Conservation (phyloP, 1,284 basidiomycete species). For the Ustilago bromivora region DNA sequence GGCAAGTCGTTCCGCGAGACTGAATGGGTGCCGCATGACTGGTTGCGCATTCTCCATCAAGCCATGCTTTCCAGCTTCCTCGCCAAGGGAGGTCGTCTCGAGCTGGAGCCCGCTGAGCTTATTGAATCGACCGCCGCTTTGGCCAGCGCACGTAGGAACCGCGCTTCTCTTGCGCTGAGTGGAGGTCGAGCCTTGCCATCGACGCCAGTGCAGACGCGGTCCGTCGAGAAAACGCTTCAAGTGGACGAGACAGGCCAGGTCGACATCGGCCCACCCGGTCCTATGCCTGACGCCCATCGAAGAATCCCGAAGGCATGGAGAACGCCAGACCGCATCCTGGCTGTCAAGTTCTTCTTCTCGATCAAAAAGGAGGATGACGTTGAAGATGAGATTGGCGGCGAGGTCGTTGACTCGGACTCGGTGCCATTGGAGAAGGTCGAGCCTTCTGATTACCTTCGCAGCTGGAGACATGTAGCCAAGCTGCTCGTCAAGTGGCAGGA, state of each 20-base stretch:
- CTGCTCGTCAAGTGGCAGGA: conserved; percentile 83
- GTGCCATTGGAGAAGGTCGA: conserved; percentile 28
- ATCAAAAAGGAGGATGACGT: conserved; percentile 31
- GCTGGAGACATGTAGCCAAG: conserved; percentile 40
- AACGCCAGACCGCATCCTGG: conserved; percentile 58
- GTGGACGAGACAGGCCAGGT: conserved; percentile 50
- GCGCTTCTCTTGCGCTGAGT: conserved; percentile 32
- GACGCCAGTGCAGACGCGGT: conserved; percentile 15
- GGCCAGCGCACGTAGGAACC: conserved; percentile 20
- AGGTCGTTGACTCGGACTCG: conserved; percentile 33
- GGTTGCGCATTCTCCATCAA: conserved; percentile 44
- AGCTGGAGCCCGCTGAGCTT: conserved; percentile 51
- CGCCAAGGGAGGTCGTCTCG: conserved; percentile 45
- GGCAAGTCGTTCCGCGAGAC: conserved; percentile 50
- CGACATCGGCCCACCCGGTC: conserved; percentile 47
- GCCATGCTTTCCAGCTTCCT: conserved; percentile 31
- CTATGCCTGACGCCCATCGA: conserved; percentile 51
- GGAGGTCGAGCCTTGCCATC: conserved; percentile 21
- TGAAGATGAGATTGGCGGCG: conserved; percentile 33
- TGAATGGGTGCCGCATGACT: conserved; percentile 57
- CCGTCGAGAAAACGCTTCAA: conserved; percentile 40
- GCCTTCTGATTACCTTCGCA: conserved; percentile 33
- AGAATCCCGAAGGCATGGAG: conserved; percentile 52
- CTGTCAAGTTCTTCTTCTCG: conserved; percentile 42
- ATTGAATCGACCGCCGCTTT: conserved; percentile 29